phyloP scores from a whole-genome alignment of 208 protist species.

The Trypanosoma vivax region DNA sequence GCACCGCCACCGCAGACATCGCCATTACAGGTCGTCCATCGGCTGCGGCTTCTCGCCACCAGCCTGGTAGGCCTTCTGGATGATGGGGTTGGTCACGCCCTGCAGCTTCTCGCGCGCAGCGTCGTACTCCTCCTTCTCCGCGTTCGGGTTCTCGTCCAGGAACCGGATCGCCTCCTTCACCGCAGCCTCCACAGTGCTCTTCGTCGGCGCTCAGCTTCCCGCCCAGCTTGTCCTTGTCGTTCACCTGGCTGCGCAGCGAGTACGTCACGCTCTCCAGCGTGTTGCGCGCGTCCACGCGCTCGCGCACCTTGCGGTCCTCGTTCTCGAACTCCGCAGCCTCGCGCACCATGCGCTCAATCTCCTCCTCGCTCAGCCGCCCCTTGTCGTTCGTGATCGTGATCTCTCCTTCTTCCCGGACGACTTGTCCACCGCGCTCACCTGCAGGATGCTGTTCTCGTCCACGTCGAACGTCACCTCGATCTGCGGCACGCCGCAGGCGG shows the following conservation, averaged over 20 bases:
- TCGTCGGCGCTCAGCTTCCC: constrained; percentile 89
- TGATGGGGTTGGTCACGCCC: constrained; percentile 93
- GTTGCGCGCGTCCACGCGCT: constrained; percentile 84
- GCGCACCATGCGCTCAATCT: constrained; percentile 94
- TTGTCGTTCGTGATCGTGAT: constrained; percentile 85
- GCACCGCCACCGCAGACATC: background rate
- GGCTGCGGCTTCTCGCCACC: constrained; percentile 25
- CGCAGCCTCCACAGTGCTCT: constrained; percentile 75
- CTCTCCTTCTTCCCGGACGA: constrained; percentile 5
- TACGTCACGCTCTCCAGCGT: constrained; percentile 94
- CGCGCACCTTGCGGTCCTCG: constrained; percentile 5
- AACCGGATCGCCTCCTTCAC: constrained; percentile 91
- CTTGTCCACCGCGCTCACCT: constrained; percentile 4
- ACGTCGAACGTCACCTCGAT: constrained; percentile 6
- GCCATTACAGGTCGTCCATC: constrained; percentile 74
- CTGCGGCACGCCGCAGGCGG: constrained; percentile 78
- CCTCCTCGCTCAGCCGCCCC: constrained; percentile 89
- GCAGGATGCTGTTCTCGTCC: constrained; percentile 6
- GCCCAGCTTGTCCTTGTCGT: constrained; percentile 89
- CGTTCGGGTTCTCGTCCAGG: constrained; percentile 93
- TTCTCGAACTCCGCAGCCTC: constrained; percentile 4
- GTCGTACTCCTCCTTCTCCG: constrained; percentile 93
- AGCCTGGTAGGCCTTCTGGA: constrained; percentile 83
- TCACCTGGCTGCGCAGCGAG: constrained; percentile 92
- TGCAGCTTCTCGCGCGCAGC: constrained; percentile 88